Percentiles rank a stretch among this genome's conserved stretches.
Conservation (phyloP, 208 protist genomes). For the Acanthamoeba healyi region DNA sequence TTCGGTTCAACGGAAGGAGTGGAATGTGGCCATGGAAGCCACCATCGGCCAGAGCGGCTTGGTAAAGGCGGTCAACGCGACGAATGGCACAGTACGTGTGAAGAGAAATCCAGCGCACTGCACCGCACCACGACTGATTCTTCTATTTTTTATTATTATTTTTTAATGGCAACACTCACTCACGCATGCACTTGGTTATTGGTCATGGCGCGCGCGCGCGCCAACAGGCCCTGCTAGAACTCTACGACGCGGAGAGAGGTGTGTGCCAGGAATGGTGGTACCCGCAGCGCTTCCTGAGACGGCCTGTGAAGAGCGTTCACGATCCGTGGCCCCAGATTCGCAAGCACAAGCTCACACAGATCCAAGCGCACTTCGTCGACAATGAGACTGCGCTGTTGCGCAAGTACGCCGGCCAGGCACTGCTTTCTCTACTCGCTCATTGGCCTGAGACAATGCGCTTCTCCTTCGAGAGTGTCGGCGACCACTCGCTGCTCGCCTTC, state of each 20-base stretch:
- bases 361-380: background rate
- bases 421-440: slow-evolving; percentile 57
- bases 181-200: too few species aligned
- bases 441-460: slow-evolving; percentile 58
- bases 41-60: slow-evolving; percentile 49
- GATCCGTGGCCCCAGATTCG: slow-evolving; percentile 34
- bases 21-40: slow-evolving; percentile 64
- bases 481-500: slow-evolving; percentile 42
- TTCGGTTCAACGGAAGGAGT: background rate
- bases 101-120: too few species aligned
- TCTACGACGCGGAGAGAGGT: slow-evolving; percentile 59
- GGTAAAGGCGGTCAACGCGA: slow-evolving; percentile 18
- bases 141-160: too few species aligned
- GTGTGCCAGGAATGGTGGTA: slow-evolving; percentile 71
- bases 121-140: too few species aligned
- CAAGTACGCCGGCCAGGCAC: slow-evolving; percentile 33
- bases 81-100: background rate
- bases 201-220: too few species aligned
- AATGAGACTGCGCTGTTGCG: slow-evolving; percentile 15
- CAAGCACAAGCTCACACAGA: background rate
- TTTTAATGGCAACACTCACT: background rate
- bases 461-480: slow-evolving; percentile 23
- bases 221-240: slow-evolving; percentile 7
- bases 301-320: slow-evolving; percentile 47
- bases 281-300: slow-evolving; percentile 8